Conservation (phyloP, 2,329 filamentous ascomycete species). For the Beauveria asiatica region DNA sequence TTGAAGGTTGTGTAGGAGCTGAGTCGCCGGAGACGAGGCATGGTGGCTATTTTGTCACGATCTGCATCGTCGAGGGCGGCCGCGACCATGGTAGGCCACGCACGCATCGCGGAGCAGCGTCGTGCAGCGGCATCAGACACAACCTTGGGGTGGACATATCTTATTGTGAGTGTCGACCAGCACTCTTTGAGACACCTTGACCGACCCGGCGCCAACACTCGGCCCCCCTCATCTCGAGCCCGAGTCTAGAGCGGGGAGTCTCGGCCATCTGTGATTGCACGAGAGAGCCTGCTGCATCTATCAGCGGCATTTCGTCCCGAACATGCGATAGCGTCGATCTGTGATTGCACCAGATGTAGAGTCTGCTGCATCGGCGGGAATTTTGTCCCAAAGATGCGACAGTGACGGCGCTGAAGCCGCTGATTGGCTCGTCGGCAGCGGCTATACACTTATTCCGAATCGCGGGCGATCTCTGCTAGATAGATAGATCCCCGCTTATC, state of each 20-base stretch:
- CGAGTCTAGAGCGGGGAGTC: not conserved
- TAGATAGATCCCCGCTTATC: not conserved
- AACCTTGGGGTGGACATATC: not conserved
- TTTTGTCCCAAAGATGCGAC: conserved; percentile 8
- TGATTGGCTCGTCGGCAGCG: not conserved
- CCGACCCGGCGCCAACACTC: not conserved
- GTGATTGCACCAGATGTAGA: no score
- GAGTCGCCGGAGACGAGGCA: no score
- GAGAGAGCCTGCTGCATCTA: no score
- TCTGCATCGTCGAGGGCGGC: not conserved
- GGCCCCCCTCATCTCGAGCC: not conserved
- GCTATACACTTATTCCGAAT: not conserved
- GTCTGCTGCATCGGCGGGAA: not conserved
- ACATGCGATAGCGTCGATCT: not conserved
- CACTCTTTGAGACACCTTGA: not conserved
- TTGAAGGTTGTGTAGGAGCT: no score
- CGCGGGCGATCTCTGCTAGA: no score
- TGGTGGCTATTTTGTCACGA: not conserved
- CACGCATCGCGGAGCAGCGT: not conserved
- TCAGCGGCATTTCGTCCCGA: not conserved
- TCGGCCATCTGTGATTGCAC: not conserved
- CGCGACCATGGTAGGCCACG: not conserved
- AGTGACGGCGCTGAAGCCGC: not conserved
- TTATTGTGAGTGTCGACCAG: not conserved
- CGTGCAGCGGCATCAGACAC: not conserved